A percentile compares a stretch with the other conserved stretches of the same genome.
These are phyloP conservation scores for Coriaria nepalensis DNA, from an alignment of 306 rosid genomes.

Conservation along the genomic window DNA sequence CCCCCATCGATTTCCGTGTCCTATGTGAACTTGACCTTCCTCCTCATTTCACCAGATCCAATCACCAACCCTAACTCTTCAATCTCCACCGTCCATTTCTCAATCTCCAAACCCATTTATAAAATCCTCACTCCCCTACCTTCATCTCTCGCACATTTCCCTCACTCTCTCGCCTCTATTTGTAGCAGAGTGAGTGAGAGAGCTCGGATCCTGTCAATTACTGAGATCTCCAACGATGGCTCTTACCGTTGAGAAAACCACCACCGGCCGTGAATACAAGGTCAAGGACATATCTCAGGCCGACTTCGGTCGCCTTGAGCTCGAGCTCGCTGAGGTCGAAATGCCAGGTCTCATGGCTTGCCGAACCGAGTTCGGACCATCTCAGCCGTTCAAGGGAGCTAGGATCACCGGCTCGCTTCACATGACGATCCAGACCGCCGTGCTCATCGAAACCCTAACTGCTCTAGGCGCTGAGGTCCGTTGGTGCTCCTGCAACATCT, in stretches of 20 bases:
- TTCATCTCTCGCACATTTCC: not conserved
- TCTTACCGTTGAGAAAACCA: constrained; percentile 41
- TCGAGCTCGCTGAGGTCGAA: constrained; percentile 62
- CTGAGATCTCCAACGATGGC: constrained; percentile 26
- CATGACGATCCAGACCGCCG: constrained; percentile 74
- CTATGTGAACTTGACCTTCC: no score
- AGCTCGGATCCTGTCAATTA: not conserved
- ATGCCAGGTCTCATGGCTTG: constrained; percentile 68
- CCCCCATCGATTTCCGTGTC: no score
- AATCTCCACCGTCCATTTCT: constrained; percentile 26
- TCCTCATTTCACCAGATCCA: no score
- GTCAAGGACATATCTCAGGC: constrained; percentile 66
- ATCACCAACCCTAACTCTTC: not conserved
- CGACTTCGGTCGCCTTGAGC: constrained; percentile 49
- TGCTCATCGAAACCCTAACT: constrained; percentile 58
- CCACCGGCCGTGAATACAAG: constrained; percentile 53
- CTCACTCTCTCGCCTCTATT: not conserved
- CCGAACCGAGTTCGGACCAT: constrained; percentile 43
- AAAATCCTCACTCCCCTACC: not conserved
- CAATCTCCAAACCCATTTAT: constrained; percentile 23
- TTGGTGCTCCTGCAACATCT: constrained; percentile 82
- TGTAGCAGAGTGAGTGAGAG: not conserved
- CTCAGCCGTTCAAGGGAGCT: constrained; percentile 62
- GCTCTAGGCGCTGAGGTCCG: constrained; percentile 68
- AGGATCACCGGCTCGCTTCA: constrained; percentile 65